A percentile compares a stretch with the other conserved stretches of the same genome.
These are phyloP conservation scores for Inga leiocalycina DNA, from an alignment of 306 rosid genomes.

Conservation along the genomic window DNA sequence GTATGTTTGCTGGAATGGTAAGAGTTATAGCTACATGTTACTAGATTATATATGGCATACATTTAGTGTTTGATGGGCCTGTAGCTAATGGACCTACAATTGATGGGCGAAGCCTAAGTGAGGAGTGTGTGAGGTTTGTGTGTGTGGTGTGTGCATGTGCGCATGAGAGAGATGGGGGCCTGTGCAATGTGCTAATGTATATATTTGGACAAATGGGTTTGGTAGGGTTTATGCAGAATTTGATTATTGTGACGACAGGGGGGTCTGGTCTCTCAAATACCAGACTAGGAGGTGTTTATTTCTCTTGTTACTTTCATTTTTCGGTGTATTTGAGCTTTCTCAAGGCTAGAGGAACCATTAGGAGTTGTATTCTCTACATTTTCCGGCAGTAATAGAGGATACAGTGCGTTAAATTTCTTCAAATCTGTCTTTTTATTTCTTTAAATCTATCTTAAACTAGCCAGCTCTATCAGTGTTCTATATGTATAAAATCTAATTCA, in stretches of 20 bases:
- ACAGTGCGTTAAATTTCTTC: not conserved
- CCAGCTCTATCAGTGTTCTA: not conserved
- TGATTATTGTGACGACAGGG: not conserved
- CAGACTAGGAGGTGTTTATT: not conserved
- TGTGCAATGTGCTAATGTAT: not conserved
- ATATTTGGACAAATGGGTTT: not conserved
- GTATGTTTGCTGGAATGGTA: slow-evolving; percentile 99
- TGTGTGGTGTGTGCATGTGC: too few relatives aligned
- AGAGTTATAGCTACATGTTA: slow-evolving; percentile 40
- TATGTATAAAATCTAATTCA: slow-evolving; percentile 6
- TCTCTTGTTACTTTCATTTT: not conserved
- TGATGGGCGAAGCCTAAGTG: too few relatives aligned
- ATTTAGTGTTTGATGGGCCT: not conserved
- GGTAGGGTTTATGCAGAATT: not conserved
- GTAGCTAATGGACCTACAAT: too few relatives aligned
- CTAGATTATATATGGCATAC: slow-evolving; percentile 25
- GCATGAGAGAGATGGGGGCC: not conserved
- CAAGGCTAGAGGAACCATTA: not conserved
- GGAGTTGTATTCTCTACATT: not conserved
- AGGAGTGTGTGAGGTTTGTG: too few relatives aligned
- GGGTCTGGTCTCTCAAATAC: not conserved
- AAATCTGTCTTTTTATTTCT: not conserved
- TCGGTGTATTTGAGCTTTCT: not conserved
- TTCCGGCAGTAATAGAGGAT: not conserved
- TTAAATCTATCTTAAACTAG: not conserved